phyloP scores from a whole-genome alignment of 495 filamentous ascomycete genomes.

The Neurospora sp. region DNA sequence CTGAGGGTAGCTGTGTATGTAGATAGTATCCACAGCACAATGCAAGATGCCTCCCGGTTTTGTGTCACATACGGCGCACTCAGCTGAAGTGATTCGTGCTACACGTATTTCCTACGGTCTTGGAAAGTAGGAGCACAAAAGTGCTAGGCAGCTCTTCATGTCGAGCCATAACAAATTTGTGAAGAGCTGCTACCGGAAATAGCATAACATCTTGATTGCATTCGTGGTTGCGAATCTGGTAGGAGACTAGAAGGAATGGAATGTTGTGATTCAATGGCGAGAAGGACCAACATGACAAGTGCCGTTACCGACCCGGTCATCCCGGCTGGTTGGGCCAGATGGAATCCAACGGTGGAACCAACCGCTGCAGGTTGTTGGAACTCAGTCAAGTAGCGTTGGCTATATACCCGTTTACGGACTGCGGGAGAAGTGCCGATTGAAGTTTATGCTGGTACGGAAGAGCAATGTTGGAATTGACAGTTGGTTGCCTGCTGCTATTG shows the following conservation, averaged over 20 bases:
- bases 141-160: not conserved
- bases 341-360: not conserved
- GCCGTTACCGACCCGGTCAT: not conserved
- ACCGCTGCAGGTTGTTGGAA: not conserved
- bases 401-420: not conserved
- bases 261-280: not conserved
- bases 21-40: not conserved
- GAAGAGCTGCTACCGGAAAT: not conserved
- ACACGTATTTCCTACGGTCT: not conserved
- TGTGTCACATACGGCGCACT: not conserved
- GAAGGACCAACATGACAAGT: not conserved
- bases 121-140: not conserved
- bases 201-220: not conserved
- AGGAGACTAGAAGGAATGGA: not conserved
- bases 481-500: not conserved
- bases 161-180: not conserved
- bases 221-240: not conserved
- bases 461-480: not conserved
- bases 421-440: not conserved
- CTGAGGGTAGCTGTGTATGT: not conserved
- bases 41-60: not conserved
- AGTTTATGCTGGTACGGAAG: not conserved
- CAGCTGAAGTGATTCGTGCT: not conserved
- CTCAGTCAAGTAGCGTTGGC: not conserved
- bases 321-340: not conserved